Percentiles rank a stretch among this genome's conserved stretches.
These are phyloP conservation scores for Aechmea fasciata DNA, from an alignment of 176 grass and related monocot genomes.

Conservation along the genomic window DNA sequence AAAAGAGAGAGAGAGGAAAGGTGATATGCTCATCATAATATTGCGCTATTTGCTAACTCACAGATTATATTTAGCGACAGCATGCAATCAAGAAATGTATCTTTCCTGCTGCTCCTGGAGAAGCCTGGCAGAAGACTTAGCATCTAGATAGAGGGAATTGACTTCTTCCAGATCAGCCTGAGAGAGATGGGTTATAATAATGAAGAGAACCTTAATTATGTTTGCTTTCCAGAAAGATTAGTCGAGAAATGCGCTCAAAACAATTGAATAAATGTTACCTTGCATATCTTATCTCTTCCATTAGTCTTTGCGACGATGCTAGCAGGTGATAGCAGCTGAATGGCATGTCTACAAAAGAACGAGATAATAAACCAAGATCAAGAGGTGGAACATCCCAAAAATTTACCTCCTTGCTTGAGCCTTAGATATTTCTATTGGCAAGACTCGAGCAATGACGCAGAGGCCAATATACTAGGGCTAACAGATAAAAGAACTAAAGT, in stretches of 20 bases:
- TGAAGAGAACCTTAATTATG: neutral
- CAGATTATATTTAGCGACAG: neutral
- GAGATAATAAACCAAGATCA: neutral
- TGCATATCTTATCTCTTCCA: conserved; percentile 91
- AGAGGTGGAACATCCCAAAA: too few species aligned
- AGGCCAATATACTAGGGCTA: neutral
- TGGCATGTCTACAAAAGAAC: conserved; percentile 53
- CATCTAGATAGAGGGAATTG: conserved; percentile 50
- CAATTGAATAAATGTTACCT: conserved; percentile 32
- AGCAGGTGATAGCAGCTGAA: conserved; percentile 79
- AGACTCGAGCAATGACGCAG: neutral
- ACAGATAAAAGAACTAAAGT: neutral
- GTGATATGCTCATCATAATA: neutral
- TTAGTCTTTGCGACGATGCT: conserved; percentile 67
- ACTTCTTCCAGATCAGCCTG: conserved; percentile 85
- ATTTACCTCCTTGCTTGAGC: neutral
- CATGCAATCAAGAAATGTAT: conserved; percentile 45
- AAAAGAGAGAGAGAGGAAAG: neutral
- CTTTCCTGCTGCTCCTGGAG: conserved; percentile 90
- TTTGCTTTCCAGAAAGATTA: neutral
- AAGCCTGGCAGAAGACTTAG: conserved; percentile 75
- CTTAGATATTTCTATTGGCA: neutral
- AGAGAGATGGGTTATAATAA: neutral
- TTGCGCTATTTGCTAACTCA: too few species aligned
- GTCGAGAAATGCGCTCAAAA: neutral